Percentiles rank a stretch among this genome's conserved stretches.
Evolutionary conservation across 257 asterid genomes (phyloP).

Genomic region (Capsicum rhomboideum): DNA sequence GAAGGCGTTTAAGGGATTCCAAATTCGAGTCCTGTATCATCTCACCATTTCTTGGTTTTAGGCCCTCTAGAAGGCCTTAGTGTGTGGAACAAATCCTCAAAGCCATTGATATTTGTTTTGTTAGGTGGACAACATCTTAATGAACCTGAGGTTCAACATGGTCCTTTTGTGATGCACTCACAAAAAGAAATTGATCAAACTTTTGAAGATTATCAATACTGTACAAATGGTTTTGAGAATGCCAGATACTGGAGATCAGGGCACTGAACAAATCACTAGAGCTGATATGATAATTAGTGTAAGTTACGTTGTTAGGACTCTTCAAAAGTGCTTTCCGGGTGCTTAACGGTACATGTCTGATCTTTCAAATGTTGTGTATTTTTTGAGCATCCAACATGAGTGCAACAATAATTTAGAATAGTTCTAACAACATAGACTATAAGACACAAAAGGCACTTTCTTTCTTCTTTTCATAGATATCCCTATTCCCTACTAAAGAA

Average conservation of each 20-base stretch:
- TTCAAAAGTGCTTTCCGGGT: background rate
- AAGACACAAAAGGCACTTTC: background rate
- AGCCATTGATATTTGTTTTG: slow-evolving; percentile 54
- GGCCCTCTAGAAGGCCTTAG: slow-evolving; percentile 88
- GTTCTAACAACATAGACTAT: background rate
- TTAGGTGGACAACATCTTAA: slow-evolving; percentile 76
- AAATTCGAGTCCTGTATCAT: slow-evolving; percentile 28
- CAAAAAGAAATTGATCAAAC: slow-evolving; percentile 73
- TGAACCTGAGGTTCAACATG: slow-evolving; percentile 80
- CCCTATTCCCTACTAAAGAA: background rate
- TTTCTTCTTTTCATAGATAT: background rate
- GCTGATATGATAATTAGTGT: background rate
- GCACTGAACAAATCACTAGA: background rate
- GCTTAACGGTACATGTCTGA: background rate
- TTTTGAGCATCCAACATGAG: background rate
- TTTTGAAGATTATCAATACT: slow-evolving; percentile 63
- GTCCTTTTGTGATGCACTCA: slow-evolving; percentile 97
- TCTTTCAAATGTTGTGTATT: background rate
- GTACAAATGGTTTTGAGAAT: slow-evolving; percentile 81
- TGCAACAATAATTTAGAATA: background rate
- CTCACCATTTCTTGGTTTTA: slow-evolving; percentile 70
- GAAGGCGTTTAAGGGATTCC: slow-evolving; percentile 61
- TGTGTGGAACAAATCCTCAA: slow-evolving; percentile 64
- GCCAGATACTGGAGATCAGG: slow-evolving; percentile 68
- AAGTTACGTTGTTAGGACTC: background rate